phyloP scores from a whole-genome alignment of 2,329 filamentous ascomycete genomes.

The Colletotrichum brevisporum region DNA sequence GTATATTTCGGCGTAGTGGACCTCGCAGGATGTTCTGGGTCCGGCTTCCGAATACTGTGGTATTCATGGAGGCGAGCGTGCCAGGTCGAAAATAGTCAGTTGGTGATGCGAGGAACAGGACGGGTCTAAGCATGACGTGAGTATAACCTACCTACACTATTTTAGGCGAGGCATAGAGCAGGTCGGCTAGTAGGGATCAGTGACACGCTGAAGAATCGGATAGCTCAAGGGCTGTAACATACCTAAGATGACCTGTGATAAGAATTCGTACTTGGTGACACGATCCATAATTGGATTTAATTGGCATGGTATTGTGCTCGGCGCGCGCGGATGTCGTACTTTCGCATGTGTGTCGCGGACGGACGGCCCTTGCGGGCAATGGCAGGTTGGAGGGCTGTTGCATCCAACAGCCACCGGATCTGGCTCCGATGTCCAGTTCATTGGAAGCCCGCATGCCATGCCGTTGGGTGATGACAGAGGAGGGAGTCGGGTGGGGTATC shows the following conservation, averaged over 20 bases:
- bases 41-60: slow-evolving; percentile 11
- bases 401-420: slow-evolving; percentile 11
- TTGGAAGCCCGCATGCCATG: background rate
- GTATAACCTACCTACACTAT: background rate
- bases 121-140: background rate
- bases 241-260: slow-evolving; percentile 4
- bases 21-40: background rate
- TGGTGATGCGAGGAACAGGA: slow-evolving; percentile 9
- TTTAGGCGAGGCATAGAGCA: background rate
- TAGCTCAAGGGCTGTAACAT: background rate
- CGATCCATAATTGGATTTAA: background rate
- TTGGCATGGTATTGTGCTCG: slow-evolving; percentile 11
- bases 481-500: background rate
- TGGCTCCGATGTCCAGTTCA: slow-evolving; percentile 18
- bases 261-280: background rate
- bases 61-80: background rate
- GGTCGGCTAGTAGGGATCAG: too few species aligned
- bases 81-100: slow-evolving; percentile 9
- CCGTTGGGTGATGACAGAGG: too few species aligned
- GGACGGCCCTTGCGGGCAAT: slow-evolving; percentile 24
- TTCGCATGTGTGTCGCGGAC: slow-evolving; percentile 23
- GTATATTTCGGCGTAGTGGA: slow-evolving; percentile 17
- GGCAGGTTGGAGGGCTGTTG: background rate
- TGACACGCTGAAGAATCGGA: background rate
- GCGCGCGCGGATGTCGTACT: background rate